Evolutionary conservation across 768 basidiomycete species (phyloP).

Genomic region (Lepiota venenata): DNA sequence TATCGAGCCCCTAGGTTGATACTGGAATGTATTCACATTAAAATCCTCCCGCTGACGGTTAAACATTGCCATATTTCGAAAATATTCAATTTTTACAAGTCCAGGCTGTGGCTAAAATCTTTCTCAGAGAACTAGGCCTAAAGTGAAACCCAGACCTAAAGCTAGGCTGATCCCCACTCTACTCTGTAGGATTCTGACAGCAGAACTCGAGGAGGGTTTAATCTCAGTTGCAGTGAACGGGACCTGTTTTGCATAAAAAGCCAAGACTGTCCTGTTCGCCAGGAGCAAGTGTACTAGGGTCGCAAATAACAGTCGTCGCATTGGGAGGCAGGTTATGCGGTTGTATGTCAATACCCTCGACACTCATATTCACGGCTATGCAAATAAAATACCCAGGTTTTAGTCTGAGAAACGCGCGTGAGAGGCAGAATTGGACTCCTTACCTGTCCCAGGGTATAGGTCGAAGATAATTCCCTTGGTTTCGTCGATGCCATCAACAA

Average conservation of each 20-base stretch:
- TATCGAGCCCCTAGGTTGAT: conserved; percentile 36
- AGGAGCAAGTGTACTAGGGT: conserved; percentile 23
- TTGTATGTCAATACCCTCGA: conserved; percentile 24
- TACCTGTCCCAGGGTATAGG: conserved; percentile 32
- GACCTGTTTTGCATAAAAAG: conserved; percentile 28
- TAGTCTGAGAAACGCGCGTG: neutral
- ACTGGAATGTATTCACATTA: neutral
- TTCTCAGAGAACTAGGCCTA: neutral
- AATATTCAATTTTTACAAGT: neutral
- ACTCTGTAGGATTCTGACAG: neutral
- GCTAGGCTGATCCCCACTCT: neutral
- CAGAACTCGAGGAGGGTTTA: neutral
- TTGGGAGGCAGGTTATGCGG: conserved; percentile 19
- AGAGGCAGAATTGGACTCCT: neutral
- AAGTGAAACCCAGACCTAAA: neutral
- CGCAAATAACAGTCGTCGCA: conserved; percentile 27
- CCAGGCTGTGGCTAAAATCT: neutral
- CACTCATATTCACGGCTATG: conserved; percentile 24
- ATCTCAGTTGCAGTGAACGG: conserved; percentile 20
- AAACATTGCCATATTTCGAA: neutral
- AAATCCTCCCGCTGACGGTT: neutral
- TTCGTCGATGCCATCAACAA: conserved; percentile 28
- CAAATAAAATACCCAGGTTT: neutral
- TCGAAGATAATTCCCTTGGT: conserved; percentile 35
- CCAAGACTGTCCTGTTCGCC: conserved; percentile 27